Evolutionary conservation across 192 early-diverging fungal species (phyloP).

Genomic region (Podila epigama): DNA sequence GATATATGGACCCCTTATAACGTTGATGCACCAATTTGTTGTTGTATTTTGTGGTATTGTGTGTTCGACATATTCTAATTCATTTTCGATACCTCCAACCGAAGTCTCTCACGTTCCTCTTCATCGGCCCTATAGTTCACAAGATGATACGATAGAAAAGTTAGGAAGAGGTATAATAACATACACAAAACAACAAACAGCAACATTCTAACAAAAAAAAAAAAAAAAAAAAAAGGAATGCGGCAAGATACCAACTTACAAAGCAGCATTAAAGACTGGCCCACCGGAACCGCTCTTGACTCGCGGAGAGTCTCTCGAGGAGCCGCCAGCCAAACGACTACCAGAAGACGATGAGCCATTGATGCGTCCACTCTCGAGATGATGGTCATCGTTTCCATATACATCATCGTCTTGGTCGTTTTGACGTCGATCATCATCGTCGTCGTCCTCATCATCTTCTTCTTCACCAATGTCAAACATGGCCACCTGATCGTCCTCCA

Average conservation of each 20-base stretch:
- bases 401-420: conserved; percentile 66
- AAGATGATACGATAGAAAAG: background rate
- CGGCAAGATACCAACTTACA: too few relatives aligned
- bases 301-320: conserved; percentile 25
- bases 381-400: conserved; percentile 32
- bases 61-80: conserved; percentile 6
- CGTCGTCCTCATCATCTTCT: conserved; percentile 65
- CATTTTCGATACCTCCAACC: conserved; percentile 45
- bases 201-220: background rate
- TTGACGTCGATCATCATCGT: conserved; percentile 38
- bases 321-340: conserved; percentile 4
- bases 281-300: background rate
- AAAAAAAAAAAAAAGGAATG: too few relatives aligned
- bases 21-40: too few relatives aligned
- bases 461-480: conserved; percentile 73
- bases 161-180: background rate
- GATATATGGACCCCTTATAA: too few relatives aligned
- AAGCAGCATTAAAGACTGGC: background rate
- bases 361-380: conserved; percentile 28
- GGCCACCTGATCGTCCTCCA: conserved; percentile 55
- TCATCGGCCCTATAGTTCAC: conserved; percentile 19
- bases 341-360: conserved; percentile 4
- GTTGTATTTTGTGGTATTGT: background rate
- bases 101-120: conserved; percentile 20
- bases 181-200: background rate